Evolutionary conservation across 345 rosid species (phyloP), one percentile per base, ranked within the genome.

Genomic region (Arabidopsis arenosa): DNA sequence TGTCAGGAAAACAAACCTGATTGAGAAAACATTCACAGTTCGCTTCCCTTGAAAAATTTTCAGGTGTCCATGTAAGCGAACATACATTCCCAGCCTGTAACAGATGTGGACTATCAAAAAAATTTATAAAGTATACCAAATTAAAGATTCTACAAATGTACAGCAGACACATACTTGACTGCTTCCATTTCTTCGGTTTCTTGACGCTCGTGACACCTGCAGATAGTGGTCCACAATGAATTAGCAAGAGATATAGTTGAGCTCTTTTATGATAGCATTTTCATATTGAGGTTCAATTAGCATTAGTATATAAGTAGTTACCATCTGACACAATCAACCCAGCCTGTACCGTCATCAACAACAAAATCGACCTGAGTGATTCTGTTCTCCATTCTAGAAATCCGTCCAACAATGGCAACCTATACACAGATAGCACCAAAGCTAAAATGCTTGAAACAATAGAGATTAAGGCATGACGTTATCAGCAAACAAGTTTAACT

Each of bases 261-360:
- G 53, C 39, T 45, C 80, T 36, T 28, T 28, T 9, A 41, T 59
- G 17, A 56, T 5, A 56, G 55, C 44, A 56, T 54, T 51, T 11
- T 28, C 1, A 44, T 21, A 45, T 37, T 8, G 30, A 57, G 35
- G 1, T 21, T 36, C n/a, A 2, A 39, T 17, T 12, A n/a, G 36
- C 63, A 21, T 28, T 0, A 40, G 17, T 53, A 39, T 26, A 7
- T 6, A 72, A 40, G 79, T 40, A 87, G 90, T 83, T 53, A 92
- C 98, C 97, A 92, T 86, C 84, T 89, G 74, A 85, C 81, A 79
- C 98, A 92, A 47, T 92, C 97, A 71, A 92, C 80, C 72, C 80
- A 83, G 73, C 93, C 96, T 0, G 96, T 94, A 66, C 98, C 95
- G 39, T 92, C 98, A 68, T 94, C 97, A 45, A 90, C 73, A 21